phyloP scores from a whole-genome alignment of 2,329 filamentous ascomycete species.

The Pleoardoris graminearum region DNA sequence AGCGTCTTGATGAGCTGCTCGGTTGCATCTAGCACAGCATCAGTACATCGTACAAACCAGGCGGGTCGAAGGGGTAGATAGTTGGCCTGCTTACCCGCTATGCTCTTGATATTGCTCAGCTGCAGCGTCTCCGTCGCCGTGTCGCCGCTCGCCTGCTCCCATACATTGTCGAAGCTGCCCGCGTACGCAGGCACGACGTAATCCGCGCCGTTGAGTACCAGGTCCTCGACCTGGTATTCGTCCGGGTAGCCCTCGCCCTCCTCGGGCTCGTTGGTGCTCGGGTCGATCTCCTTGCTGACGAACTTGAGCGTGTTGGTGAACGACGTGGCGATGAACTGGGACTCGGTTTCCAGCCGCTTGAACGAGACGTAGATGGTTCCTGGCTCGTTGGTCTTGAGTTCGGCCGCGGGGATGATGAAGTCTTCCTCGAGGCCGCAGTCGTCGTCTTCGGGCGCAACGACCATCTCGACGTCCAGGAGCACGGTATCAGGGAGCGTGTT shows the following conservation, averaged over 20 bases:
- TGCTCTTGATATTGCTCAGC: constrained; percentile 84
- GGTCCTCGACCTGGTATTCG: constrained; percentile 94
- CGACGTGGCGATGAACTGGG: constrained; percentile 73
- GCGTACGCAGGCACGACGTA: constrained; percentile 94
- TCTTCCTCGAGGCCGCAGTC: constrained; percentile 73
- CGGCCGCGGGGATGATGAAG: constrained; percentile 88
- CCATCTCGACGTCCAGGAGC: constrained; percentile 55
- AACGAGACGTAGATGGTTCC: constrained; percentile 96
- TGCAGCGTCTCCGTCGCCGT: constrained; percentile 91
- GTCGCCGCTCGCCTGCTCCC: constrained; percentile 91
- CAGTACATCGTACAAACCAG: too few species aligned
- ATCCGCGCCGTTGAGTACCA: constrained; percentile 88
- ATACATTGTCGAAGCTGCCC: constrained; percentile 92
- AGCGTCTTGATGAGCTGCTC: constrained; percentile 85
- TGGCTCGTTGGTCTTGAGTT: constrained; percentile 80
- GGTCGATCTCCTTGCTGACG: constrained; percentile 97
- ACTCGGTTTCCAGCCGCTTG: constrained; percentile 76
- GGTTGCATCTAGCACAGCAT: constrained; percentile 71
- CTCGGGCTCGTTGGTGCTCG: constrained; percentile 88
- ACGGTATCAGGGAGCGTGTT: constrained; percentile 87
- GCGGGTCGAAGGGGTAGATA: background rate
- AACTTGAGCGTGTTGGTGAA: constrained; percentile 97
- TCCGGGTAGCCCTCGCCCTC: constrained; percentile 86
- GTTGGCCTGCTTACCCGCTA: constrained; percentile 69
- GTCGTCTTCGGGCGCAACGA: constrained; percentile 84